Percentiles rank a stretch among this genome's conserved stretches.
These are phyloP conservation scores for Ceratocystis destructans DNA, from an alignment of 2,329 filamentous ascomycete genomes.

Conservation along the genomic window DNA sequence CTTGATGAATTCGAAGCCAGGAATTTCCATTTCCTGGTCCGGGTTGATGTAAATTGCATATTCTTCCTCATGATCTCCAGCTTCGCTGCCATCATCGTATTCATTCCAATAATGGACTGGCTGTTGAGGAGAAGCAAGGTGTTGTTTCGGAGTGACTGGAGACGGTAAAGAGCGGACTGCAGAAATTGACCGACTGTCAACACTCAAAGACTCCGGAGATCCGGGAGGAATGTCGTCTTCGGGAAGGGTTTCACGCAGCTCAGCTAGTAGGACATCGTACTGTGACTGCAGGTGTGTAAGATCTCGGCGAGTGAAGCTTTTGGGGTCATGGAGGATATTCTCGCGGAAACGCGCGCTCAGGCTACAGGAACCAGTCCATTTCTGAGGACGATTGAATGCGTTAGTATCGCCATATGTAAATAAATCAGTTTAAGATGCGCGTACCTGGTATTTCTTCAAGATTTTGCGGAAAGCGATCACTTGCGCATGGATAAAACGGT, in stretches of 20 bases:
- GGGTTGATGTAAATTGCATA: slow-evolving; percentile 68
- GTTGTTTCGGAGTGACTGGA: slow-evolving; percentile 22
- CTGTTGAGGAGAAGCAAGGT: background rate
- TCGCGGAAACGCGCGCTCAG: slow-evolving; percentile 53
- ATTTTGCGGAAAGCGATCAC: slow-evolving; percentile 68
- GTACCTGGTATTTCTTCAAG: slow-evolving; percentile 67
- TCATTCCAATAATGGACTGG: slow-evolving; percentile 63
- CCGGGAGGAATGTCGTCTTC: slow-evolving; percentile 28
- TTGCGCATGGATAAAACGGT: slow-evolving; percentile 61
- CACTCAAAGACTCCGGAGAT: slow-evolving; percentile 28
- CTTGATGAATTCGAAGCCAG: slow-evolving; percentile 48
- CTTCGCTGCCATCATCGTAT: slow-evolving; percentile 68
- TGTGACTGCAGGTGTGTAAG: slow-evolving; percentile 39
- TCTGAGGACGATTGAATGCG: slow-evolving; percentile 31
- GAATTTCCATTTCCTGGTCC: slow-evolving; percentile 44
- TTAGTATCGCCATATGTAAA: slow-evolving; percentile 1
- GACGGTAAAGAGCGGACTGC: background rate
- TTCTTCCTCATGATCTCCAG: slow-evolving; percentile 42
- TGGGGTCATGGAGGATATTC: slow-evolving; percentile 49
- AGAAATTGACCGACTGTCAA: slow-evolving; percentile 15
- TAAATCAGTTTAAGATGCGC: slow-evolving; percentile 17
- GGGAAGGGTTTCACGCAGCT: slow-evolving; percentile 35
- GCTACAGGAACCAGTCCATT: slow-evolving; percentile 64
- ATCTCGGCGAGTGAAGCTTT: slow-evolving; percentile 58
- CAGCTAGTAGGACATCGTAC: slow-evolving; percentile 37